Conservation (phyloP, 257 asterid genomes). For the Ophiorrhiza pumila region DNA sequence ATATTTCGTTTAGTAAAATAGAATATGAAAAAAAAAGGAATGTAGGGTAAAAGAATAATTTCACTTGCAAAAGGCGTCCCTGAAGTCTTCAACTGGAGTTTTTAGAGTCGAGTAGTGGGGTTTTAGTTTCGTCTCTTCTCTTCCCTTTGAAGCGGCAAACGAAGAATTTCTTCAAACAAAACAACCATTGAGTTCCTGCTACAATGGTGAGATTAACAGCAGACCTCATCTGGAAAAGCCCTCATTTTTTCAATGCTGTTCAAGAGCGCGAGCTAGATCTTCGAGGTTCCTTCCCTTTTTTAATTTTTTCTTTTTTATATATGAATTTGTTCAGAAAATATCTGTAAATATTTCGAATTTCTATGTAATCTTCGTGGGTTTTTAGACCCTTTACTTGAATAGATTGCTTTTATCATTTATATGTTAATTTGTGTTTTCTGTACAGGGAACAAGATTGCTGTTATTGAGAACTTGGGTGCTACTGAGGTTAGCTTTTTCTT, state of each 20-base stretch:
- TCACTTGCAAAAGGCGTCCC: too few species aligned
- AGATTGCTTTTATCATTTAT: not conserved
- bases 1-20: too few species aligned
- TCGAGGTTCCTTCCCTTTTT: conserved; percentile 48
- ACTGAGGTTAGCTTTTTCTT: conserved; percentile 64
- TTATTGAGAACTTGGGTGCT: conserved; percentile 93
- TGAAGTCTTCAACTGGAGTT: not conserved
- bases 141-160: conserved; percentile 12
- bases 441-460: conserved; percentile 85
- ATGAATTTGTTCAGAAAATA: not conserved
- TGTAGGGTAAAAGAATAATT: conserved; percentile 9
- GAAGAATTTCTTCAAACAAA: not conserved
- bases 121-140: conserved; percentile 6
- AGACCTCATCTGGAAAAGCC: conserved; percentile 89
- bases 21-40: not conserved
- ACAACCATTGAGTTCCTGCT: not conserved
- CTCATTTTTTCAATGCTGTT: conserved; percentile 92
- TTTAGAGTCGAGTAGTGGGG: conserved; percentile 10
- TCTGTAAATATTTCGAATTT: not conserved
- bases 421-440: conserved; percentile 5
- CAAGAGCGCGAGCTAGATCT: conserved; percentile 94
- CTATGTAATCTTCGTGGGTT: not conserved
- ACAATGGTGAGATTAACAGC: conserved; percentile 89
- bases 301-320: not conserved
- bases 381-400: not conserved